Evolutionary conservation across 768 basidiomycete genomes (phyloP).

Genomic region (Suillus americanus): DNA sequence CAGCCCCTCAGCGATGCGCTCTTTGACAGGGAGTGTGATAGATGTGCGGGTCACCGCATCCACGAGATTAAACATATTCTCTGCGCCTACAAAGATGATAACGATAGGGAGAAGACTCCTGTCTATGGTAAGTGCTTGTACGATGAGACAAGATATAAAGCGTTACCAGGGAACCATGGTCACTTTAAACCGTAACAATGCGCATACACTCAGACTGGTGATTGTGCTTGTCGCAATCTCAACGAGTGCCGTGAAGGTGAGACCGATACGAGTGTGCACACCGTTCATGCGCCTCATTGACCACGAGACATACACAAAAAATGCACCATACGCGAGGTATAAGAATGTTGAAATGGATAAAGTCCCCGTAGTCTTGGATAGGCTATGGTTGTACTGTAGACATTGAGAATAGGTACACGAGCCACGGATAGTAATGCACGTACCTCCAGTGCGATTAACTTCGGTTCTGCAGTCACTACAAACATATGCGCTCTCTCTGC

Average conservation of each 20-base stretch:
- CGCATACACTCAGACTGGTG: conserved; percentile 90
- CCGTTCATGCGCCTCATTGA: conserved; percentile 76
- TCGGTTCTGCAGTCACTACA: conserved; percentile 41
- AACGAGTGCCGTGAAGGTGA: conserved; percentile 91
- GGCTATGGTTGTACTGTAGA: conserved; percentile 52
- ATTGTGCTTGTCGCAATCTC: conserved; percentile 92
- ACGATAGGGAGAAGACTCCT: conserved; percentile 92
- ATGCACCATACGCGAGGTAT: conserved; percentile 73
- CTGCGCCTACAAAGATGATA: conserved; percentile 92
- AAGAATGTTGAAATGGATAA: conserved; percentile 69
- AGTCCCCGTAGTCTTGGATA: conserved; percentile 44
- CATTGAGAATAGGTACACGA: conserved; percentile 12
- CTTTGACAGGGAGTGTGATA: conserved; percentile 85
- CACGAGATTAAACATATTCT: conserved; percentile 96
- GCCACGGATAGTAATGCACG: conserved; percentile 19
- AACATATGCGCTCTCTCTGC: conserved; percentile 35
- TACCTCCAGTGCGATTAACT: conserved; percentile 47
- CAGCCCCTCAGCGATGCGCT: conserved; percentile 90
- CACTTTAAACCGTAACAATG: conserved; percentile 83
- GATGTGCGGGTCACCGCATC: conserved; percentile 84
- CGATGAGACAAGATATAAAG: conserved; percentile 7
- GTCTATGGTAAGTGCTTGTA: conserved; percentile 11
- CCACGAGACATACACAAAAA: conserved; percentile 73
- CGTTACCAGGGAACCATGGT: conserved; percentile 87
- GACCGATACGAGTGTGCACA: conserved; percentile 87